These are phyloP conservation scores for Penicillium sp. DNA, from an alignment of 2,329 filamentous ascomycete genomes.

Conservation along the genomic window DNA sequence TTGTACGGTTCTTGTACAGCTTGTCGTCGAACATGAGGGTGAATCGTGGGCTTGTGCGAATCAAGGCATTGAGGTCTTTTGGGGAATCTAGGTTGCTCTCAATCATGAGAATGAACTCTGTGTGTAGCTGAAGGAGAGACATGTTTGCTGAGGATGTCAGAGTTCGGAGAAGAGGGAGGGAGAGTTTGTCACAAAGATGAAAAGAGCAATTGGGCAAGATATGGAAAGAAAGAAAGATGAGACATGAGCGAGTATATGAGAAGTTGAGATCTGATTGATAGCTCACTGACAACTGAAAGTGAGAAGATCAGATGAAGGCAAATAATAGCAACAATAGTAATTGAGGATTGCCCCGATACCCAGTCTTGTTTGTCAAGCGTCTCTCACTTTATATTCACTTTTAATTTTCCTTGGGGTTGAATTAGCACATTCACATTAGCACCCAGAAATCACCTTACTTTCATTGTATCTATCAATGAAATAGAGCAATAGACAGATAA, in stretches of 20 bases:
- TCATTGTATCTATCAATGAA: not conserved
- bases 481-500: not conserved
- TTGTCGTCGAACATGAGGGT: not conserved
- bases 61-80: not conserved
- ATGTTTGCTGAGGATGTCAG: not conserved
- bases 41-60: not conserved
- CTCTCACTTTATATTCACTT: not conserved
- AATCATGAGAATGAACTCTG: not conserved
- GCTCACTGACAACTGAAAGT: not conserved
- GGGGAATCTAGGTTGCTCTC: not conserved
- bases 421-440: not conserved
- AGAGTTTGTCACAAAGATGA: not conserved
- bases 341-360: too few species aligned
- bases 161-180: too few species aligned
- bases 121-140: not conserved
- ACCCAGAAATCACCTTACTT: not conserved
- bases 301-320: not conserved
- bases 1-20: not conserved
- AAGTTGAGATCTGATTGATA: not conserved
- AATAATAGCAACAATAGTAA: too few species aligned
- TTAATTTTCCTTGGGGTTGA: not conserved
- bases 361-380: not conserved
- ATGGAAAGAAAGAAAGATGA: not conserved
- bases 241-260: not conserved
- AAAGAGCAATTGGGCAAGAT: not conserved